Conservation (phyloP, 78 protist species). For the Emiliania huxleyi region DNA sequence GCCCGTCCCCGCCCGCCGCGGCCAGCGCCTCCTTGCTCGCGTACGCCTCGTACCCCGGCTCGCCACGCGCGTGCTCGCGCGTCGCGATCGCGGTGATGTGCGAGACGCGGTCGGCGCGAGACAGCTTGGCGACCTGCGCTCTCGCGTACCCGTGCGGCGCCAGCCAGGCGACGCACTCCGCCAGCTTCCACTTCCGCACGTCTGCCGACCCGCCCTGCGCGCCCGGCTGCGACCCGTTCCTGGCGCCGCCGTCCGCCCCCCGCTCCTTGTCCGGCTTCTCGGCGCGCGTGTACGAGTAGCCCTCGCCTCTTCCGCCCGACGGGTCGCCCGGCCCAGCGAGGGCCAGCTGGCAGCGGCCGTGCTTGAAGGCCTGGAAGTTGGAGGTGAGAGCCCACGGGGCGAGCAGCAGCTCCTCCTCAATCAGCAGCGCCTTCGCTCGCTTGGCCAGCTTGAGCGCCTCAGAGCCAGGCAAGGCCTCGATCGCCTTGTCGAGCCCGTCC, state of each 20-base stretch:
- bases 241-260: not conserved
- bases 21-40: not conserved
- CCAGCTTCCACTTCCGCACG: not conserved
- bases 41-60: not conserved
- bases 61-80: not conserved
- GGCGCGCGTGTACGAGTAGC: not conserved
- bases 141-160: not conserved
- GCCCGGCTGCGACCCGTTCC: not conserved
- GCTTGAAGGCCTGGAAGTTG: not conserved
- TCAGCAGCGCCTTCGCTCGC: not conserved
- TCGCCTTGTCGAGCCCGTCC: not conserved
- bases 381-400: not conserved
- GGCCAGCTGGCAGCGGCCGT: not conserved
- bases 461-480: not conserved
- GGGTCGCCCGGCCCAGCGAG: not conserved
- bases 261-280: not conserved
- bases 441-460: not conserved
- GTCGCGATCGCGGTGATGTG: not conserved
- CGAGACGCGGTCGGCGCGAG: not conserved
- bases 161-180: not conserved
- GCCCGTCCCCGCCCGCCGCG: not conserved
- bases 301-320: not conserved
- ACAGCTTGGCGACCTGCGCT: not conserved
- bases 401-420: not conserved
- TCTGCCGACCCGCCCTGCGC: not conserved